phyloP scores from a whole-genome alignment of 306 rosid genomes.

The Vachellia pachyceras region DNA sequence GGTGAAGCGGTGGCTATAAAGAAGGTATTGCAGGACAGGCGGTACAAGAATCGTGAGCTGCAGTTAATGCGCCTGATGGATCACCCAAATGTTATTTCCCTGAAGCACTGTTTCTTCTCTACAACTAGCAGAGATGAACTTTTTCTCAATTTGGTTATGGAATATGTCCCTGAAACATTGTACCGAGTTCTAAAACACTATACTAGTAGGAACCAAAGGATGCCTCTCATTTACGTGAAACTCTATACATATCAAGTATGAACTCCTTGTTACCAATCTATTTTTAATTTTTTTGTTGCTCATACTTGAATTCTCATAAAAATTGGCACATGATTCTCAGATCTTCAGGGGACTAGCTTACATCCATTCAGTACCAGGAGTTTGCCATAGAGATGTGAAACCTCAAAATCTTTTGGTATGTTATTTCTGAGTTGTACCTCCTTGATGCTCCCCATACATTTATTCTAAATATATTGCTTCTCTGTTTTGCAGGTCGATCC shows the following conservation, averaged over 20 bases:
- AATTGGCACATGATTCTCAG: slow-evolving; percentile 44
- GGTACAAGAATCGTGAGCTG: slow-evolving; percentile 84
- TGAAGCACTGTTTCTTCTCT: slow-evolving; percentile 90
- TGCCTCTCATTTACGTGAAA: slow-evolving; percentile 87
- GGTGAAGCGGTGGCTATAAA: slow-evolving; percentile 84
- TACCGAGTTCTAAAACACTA: slow-evolving; percentile 78
- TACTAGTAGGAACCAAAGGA: slow-evolving; percentile 72
- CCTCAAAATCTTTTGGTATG: slow-evolving; percentile 85
- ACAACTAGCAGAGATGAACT: slow-evolving; percentile 82
- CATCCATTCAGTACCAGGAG: slow-evolving; percentile 77
- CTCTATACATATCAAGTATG: slow-evolving; percentile 88
- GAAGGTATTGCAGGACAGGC: slow-evolving; percentile 82
- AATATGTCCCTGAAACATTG: slow-evolving; percentile 83
- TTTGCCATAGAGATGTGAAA: slow-evolving; percentile 90
- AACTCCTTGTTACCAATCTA: neutral
- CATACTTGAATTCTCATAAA: slow-evolving; percentile 12
- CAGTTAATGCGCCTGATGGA: slow-evolving; percentile 93
- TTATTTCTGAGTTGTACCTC: slow-evolving; percentile 29
- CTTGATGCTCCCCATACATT: slow-evolving; percentile 1
- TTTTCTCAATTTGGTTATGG: slow-evolving; percentile 85
- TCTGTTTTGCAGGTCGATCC: slow-evolving; percentile 70
- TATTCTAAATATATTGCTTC: slow-evolving; percentile 24
- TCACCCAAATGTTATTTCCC: slow-evolving; percentile 79
- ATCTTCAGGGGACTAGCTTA: slow-evolving; percentile 90
- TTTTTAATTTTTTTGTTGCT: slow-evolving; percentile 5